phyloP scores from a whole-genome alignment of 176 grass and related monocot species.

The Triticum urartu region DNA sequence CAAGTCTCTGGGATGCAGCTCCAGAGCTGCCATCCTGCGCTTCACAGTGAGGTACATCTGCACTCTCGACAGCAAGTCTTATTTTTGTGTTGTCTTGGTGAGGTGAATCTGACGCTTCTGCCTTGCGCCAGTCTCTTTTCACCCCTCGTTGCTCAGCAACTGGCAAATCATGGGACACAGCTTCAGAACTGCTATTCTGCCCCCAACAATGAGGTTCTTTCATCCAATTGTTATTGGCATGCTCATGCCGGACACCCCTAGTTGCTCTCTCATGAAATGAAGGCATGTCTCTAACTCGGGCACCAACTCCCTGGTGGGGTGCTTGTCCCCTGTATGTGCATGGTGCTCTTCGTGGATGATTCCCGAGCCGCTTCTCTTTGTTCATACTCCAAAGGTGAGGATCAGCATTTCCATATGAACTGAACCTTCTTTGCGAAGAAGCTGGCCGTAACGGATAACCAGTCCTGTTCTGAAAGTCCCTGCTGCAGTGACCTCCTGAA shows the following conservation, averaged over 20 bases:
- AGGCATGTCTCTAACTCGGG: conserved; percentile 10
- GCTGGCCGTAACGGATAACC: neutral
- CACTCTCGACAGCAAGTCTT: conserved; percentile 14
- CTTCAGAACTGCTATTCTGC: neutral
- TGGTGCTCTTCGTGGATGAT: neutral
- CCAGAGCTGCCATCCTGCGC: conserved; percentile 7
- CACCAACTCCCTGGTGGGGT: conserved; percentile 14
- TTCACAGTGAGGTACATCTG: neutral
- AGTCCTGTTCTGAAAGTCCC: conserved; percentile 11
- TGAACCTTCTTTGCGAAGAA: conserved; percentile 9
- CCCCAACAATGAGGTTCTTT: conserved; percentile 3
- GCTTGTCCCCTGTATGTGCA: neutral
- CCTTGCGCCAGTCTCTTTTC: conserved; percentile 36
- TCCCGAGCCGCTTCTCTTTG: conserved; percentile 15
- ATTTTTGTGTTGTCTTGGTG: conserved; percentile 32
- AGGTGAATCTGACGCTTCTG: conserved; percentile 43
- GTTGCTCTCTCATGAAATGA: conserved; percentile 12
- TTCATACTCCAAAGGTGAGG: conserved; percentile 1
- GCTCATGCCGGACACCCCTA: conserved; percentile 19
- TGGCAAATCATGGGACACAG: neutral
- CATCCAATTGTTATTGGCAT: conserved; percentile 4
- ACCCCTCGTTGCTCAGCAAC: conserved; percentile 20
- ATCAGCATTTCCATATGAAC: conserved; percentile 28
- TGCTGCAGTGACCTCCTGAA: conserved; percentile 34
- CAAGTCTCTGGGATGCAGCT: neutral